Conservation (phyloP, 768 basidiomycete genomes). For the Cantharellus anzutake region DNA sequence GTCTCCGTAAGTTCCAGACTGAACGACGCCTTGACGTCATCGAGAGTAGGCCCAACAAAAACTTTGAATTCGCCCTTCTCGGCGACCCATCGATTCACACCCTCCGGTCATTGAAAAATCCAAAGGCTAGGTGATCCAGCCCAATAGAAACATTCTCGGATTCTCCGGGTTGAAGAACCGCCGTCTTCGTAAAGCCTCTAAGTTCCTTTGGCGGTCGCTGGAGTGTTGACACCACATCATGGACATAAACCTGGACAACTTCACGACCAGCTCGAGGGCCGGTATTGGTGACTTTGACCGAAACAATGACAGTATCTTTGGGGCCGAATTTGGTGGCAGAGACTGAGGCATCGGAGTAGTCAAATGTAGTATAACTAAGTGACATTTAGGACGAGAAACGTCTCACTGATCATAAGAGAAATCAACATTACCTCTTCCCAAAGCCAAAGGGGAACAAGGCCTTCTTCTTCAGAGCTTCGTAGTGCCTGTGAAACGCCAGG, state of each 20-base stretch:
- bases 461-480: constrained; percentile 31
- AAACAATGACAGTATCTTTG: constrained; percentile 13
- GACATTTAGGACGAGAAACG: constrained; percentile 22
- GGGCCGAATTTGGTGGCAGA: constrained; percentile 13
- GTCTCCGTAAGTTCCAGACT: not conserved
- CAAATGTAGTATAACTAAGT: constrained; percentile 58
- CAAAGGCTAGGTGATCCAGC: constrained; percentile 26
- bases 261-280: constrained; percentile 35
- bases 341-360: constrained; percentile 26
- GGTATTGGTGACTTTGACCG: constrained; percentile 33
- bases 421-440: constrained; percentile 8
- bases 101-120: constrained; percentile 33
- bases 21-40: constrained; percentile 16
- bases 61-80: constrained; percentile 31
- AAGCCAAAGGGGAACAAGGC: constrained; percentile 58
- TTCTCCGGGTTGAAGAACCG: constrained; percentile 17
- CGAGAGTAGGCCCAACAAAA: constrained; percentile 32
- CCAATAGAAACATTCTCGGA: constrained; percentile 14
- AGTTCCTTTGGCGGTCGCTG: constrained; percentile 40
- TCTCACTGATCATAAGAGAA: not conserved
- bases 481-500: constrained; percentile 17
- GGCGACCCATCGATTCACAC: constrained; percentile 28
- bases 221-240: constrained; percentile 28
- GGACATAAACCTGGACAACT: constrained; percentile 47
- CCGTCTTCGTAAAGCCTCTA: constrained; percentile 27